Evolutionary conservation across 352 stramenopile genomes (phyloP).

Genomic region (Thraustochytrium striatum): DNA sequence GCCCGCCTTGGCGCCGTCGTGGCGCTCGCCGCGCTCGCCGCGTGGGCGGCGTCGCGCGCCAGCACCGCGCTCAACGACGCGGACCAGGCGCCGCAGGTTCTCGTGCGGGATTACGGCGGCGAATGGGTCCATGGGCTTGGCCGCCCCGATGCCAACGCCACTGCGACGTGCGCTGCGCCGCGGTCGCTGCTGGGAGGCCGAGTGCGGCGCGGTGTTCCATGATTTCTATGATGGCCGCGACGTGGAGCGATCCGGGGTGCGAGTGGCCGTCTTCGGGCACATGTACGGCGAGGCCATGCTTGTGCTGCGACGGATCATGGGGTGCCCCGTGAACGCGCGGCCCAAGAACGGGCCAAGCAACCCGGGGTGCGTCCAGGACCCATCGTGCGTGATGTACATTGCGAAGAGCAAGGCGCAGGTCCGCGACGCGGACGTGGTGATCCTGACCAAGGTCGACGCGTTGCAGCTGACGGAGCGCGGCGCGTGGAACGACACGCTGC

Average conservation of each 20-base stretch:
- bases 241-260: background rate
- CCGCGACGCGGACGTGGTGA: background rate
- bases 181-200: background rate
- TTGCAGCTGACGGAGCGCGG: background rate
- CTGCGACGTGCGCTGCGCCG: background rate
- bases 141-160: too few relatives aligned
- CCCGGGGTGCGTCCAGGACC: conserved; percentile 17
- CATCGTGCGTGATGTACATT: background rate
- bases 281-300: background rate
- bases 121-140: too few relatives aligned
- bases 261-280: conserved; percentile 15
- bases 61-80: too few relatives aligned
- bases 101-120: too few relatives aligned
- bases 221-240: background rate
- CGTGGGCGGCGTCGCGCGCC: too few relatives aligned
- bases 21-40: too few relatives aligned
- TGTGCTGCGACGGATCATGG: background rate
- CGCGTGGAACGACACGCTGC: background rate
- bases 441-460: background rate
- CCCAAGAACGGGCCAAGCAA: background rate
- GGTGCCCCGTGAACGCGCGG: background rate
- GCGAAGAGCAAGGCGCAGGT: background rate
- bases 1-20: too few relatives aligned
- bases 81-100: too few relatives aligned
- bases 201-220: background rate